Conservation (phyloP, 805 yeast genomes). For the Sungouiozyma ichnusensis region DNA sequence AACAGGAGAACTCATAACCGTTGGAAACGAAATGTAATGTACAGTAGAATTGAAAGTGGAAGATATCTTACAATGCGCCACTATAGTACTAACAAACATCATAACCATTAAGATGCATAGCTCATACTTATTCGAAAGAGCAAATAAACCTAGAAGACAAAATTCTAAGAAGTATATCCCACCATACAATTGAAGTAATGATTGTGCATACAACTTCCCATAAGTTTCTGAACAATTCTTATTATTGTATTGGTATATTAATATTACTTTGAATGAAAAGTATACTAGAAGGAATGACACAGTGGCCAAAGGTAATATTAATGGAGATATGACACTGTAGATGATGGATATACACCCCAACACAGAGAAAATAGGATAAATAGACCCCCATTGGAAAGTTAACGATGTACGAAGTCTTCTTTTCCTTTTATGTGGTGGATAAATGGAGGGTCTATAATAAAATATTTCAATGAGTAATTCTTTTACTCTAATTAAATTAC, state of each 20-base stretch:
- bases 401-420: conserved; percentile 35
- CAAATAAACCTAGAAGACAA: conserved; percentile 66
- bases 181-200: conserved; percentile 63
- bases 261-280: conserved; percentile 60
- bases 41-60: not conserved
- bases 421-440: conserved; percentile 53
- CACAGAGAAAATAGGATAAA: conserved; percentile 67
- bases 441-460: conserved; percentile 31
- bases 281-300: conserved; percentile 48
- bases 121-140: conserved; percentile 43
- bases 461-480: conserved; percentile 35
- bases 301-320: conserved; percentile 51
- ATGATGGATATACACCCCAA: conserved; percentile 70
- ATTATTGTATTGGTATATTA: conserved; percentile 45
- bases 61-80: conserved; percentile 45
- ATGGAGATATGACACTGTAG: conserved; percentile 70
- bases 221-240: conserved; percentile 49
- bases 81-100: conserved; percentile 42
- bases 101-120: conserved; percentile 40
- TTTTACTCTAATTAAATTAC: conserved; percentile 50
- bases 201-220: conserved; percentile 65
- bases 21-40: conserved; percentile 1
- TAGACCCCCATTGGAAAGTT: conserved; percentile 62
- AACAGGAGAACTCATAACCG: not conserved
- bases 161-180: conserved; percentile 78